Evolutionary conservation across 177 flowering plant genomes (phyloP).

Genomic region (Vitis hybrid): DNA sequence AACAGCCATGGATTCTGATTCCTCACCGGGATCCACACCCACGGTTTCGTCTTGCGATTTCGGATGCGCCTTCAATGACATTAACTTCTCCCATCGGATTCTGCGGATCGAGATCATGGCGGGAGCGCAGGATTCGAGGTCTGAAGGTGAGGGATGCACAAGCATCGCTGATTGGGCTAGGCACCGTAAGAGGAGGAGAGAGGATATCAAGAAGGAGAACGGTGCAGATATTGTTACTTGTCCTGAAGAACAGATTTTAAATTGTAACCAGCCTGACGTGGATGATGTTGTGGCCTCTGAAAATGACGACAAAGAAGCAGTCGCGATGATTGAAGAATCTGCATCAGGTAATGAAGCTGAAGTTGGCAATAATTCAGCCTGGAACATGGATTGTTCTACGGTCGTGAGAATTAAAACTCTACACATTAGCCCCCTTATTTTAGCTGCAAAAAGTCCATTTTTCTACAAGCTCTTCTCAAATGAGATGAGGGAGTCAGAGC

Average conservation of each 20-base stretch:
- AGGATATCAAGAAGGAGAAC: constrained; percentile 28
- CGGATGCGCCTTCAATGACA: constrained; percentile 38
- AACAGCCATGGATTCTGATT: constrained; percentile 21
- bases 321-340: constrained; percentile 1
- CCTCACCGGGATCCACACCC: neutral
- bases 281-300: constrained; percentile 36
- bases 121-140: constrained; percentile 13
- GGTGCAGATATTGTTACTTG: constrained; percentile 43
- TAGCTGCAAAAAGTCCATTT: constrained; percentile 77
- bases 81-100: constrained; percentile 38
- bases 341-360: constrained; percentile 78
- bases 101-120: too few species aligned
- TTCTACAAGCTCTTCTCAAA: constrained; percentile 92
- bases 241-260: constrained; percentile 64
- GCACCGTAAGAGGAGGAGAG: constrained; percentile 38
- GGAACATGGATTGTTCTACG: constrained; percentile 64
- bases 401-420: constrained; percentile 52
- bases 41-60: constrained; percentile 22
- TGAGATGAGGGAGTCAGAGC: constrained; percentile 98
- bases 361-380: constrained; percentile 54
- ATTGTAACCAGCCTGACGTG: constrained; percentile 55
- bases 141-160: constrained; percentile 25
- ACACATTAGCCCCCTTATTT: constrained; percentile 65
- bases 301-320: too few species aligned
- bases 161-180: constrained; percentile 38